phyloP scores from a whole-genome alignment of 2,329 filamentous ascomycete species.

The Beauveria scarabaeidicola region DNA sequence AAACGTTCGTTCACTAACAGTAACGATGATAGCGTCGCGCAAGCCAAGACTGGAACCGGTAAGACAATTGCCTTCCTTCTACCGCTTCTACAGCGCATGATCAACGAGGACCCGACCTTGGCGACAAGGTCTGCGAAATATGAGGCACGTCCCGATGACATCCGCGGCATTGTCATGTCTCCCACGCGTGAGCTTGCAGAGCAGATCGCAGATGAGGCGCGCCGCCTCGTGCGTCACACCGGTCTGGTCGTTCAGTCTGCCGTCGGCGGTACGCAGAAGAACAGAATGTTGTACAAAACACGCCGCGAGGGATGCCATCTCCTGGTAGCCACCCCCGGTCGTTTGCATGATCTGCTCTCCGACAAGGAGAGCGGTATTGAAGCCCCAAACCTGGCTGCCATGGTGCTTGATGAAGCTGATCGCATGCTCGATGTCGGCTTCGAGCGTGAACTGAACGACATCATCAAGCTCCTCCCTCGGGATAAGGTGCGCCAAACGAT shows the following conservation, averaged over 20 bases:
- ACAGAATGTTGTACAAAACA: constrained; percentile 56
- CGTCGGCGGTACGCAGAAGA: constrained; percentile 87
- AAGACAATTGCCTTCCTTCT: constrained; percentile 93
- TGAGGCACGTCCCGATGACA: constrained; percentile 42
- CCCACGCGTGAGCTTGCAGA: constrained; percentile 75
- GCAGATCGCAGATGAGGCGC: constrained; percentile 74
- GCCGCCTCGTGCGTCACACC: constrained; percentile 55
- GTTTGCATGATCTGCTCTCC: constrained; percentile 70
- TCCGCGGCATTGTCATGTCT: constrained; percentile 65
- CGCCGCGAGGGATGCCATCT: constrained; percentile 75
- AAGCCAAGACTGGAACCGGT: constrained; percentile 93
- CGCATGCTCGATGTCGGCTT: constrained; percentile 97
- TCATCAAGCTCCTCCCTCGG: constrained; percentile 55
- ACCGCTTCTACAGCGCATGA: constrained; percentile 73
- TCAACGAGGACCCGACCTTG: constrained; percentile 54
- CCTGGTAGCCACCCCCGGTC: constrained; percentile 82
- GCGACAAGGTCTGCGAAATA: constrained; percentile 33
- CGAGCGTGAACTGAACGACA: constrained; percentile 53
- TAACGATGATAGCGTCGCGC: constrained; percentile 57
- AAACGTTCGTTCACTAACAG: neutral
- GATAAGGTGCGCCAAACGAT: constrained; percentile 75
- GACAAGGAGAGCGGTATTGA: constrained; percentile 55
- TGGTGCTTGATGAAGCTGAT: constrained; percentile 95
- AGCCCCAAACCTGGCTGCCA: constrained; percentile 76
- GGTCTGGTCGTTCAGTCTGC: constrained; percentile 62